Conservation (phyloP, 768 basidiomycete genomes). For the Paxillus involutus region DNA sequence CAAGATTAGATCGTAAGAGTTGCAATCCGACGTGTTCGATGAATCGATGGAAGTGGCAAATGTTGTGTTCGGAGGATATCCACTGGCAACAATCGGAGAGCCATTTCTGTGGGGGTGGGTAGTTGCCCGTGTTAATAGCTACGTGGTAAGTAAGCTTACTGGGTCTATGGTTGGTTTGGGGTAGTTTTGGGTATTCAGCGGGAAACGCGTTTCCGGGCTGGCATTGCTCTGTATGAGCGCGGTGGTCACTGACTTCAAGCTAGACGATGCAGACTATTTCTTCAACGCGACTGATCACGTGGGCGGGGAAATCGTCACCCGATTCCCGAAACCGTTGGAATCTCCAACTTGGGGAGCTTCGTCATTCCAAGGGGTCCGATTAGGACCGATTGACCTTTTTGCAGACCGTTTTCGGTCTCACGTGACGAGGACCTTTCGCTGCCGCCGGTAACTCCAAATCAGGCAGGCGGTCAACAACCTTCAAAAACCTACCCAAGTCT, state of each 20-base stretch:
- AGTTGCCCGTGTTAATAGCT: background rate
- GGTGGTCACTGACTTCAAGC: too few relatives aligned
- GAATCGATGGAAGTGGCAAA: conserved; percentile 55
- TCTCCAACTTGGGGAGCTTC: too few relatives aligned
- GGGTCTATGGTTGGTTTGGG: conserved; percentile 64
- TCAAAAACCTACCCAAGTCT: too few relatives aligned
- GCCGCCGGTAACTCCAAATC: too few relatives aligned
- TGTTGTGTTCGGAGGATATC: conserved; percentile 48
- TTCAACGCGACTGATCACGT: conserved; percentile 7
- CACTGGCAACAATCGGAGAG: conserved; percentile 70
- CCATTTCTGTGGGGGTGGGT: conserved; percentile 57
- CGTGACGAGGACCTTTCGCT: too few relatives aligned
- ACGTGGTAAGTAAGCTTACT: conserved; percentile 33
- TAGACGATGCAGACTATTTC: too few relatives aligned
- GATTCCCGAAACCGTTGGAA: too few relatives aligned
- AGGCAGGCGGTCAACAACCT: too few relatives aligned
- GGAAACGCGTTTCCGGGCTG: conserved; percentile 31
- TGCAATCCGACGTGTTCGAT: conserved; percentile 58
- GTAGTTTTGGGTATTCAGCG: conserved; percentile 58
- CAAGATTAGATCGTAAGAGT: conserved; percentile 69
- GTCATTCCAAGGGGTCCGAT: too few relatives aligned
- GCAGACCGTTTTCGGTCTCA: too few relatives aligned
- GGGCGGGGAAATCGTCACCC: too few relatives aligned
- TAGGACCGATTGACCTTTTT: too few relatives aligned
- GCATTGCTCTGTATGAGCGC: conserved; percentile 12